These are phyloP conservation scores for Penicillium psychrofluorescens DNA, from an alignment of 495 filamentous ascomycete genomes.

Conservation along the genomic window DNA sequence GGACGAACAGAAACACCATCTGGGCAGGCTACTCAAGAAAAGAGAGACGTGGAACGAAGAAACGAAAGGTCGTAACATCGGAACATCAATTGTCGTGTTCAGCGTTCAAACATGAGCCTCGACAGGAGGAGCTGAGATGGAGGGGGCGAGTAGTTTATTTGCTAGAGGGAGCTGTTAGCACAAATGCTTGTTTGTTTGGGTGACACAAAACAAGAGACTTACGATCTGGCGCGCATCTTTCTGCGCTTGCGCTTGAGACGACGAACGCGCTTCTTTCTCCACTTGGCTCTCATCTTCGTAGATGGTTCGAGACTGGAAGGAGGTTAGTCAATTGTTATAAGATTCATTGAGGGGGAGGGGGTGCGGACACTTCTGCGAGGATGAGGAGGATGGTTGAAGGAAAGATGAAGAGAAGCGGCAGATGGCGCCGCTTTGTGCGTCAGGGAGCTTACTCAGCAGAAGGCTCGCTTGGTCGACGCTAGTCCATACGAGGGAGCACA, in stretches of 20 bases:
- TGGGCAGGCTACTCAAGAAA: conserved; percentile 20
- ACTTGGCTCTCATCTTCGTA: conserved; percentile 95
- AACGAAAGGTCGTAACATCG: conserved; percentile 31
- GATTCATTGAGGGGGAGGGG: conserved; percentile 5
- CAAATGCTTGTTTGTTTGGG: too few species aligned
- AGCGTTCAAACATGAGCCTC: conserved; percentile 38
- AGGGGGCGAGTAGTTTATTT: conserved; percentile 65
- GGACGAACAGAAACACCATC: conserved; percentile 15
- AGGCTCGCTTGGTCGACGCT: conserved; percentile 16
- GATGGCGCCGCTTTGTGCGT: conserved; percentile 36
- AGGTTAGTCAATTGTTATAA: conserved; percentile 7
- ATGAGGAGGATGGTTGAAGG: conserved; percentile 48
- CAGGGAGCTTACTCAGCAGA: conserved; percentile 37
- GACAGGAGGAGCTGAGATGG: conserved; percentile 51
- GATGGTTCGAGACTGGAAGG: conserved; percentile 24
- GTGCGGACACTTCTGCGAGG: conserved; percentile 46
- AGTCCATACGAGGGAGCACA: neutral
- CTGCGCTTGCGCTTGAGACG: conserved; percentile 98
- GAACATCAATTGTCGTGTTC: conserved; percentile 34
- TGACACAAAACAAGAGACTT: conserved; percentile 25
- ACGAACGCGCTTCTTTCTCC: conserved; percentile 98
- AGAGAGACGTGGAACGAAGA: conserved; percentile 26
- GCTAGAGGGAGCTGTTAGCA: conserved; percentile 27
- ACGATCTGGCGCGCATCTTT: conserved; percentile 96
- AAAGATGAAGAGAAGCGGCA: conserved; percentile 31